Evolutionary conservation across 2,329 filamentous ascomycete species (phyloP), one percentile per base, ranked within the genome.

Genomic region (Elsinoe batatas): DNA sequence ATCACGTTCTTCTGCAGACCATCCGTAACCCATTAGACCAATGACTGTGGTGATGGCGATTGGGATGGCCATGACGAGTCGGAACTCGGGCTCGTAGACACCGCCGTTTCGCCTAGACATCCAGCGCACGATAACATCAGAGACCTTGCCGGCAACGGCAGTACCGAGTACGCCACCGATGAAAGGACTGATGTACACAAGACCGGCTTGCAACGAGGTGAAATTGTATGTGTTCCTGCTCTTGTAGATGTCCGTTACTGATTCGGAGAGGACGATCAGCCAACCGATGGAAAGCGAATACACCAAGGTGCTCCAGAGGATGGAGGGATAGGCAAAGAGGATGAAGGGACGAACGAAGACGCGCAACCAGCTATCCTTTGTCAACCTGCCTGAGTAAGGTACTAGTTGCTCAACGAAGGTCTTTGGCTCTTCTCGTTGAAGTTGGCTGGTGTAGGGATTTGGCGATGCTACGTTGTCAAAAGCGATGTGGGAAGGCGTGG

Each of bases 21-120:
- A 97, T n/a, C 91, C 91, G 65, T 93, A 97, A 1, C 90, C 91
- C 83, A 96, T 95, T 13, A 97, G 79, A 0, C 93, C 93, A 32
- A 91, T 82, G 1, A 84, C 82, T 0, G 91, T 96, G 3, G 83
- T 82, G 54, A 96, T 64, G 0, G 85, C 76, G 32, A 96, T 84
- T 0, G 91, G 91, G 2, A 85, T 71, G 0, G 83, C 88, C 91
- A 97, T 95, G 42, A 95, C 79, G 0, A 95, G 79, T 5, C 91
- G 82, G 65, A 94, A 97, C 69, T 97, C 91, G 0, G 91, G 91
- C 69, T 97, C 91, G 68, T 96, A 97, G 2, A 97, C 75, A 1
- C 91, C 91, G n/a, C 88, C 89, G 62, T 97, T 97, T 26, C 84
- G 83, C 35, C 84, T 80, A 1, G 88, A 79, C 85, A 97, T 89